A percentile compares a stretch with the other conserved stretches of the same genome.
phyloP scores from a whole-genome alignment of 805 yeast species.

The Nakazawaea anatomiae region DNA sequence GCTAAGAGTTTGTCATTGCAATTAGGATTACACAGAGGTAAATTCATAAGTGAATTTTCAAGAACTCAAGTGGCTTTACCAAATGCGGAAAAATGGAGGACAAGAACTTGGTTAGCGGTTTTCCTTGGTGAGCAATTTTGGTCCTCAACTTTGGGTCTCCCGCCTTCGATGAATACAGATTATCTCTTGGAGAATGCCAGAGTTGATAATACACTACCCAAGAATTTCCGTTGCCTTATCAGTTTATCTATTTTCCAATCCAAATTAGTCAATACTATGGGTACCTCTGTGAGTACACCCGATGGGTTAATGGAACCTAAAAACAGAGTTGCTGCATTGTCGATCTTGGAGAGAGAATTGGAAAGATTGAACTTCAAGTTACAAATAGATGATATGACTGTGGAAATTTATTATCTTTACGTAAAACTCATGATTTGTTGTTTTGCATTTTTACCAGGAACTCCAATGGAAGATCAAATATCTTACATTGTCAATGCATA shows the following conservation, averaged over 20 bases:
- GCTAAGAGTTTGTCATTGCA: conserved; percentile 84
- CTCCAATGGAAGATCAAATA: conserved; percentile 82
- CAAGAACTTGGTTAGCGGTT: conserved; percentile 86
- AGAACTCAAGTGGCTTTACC: conserved; percentile 85
- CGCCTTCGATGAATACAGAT: conserved; percentile 82
- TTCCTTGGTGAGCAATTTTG: conserved; percentile 87
- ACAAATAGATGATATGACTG: conserved; percentile 58
- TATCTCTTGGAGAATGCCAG: conserved; percentile 76
- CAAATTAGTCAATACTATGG: conserved; percentile 79
- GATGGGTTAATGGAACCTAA: conserved; percentile 86
- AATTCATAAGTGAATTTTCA: conserved; percentile 84
- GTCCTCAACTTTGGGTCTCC: conserved; percentile 83
- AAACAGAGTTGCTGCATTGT: conserved; percentile 73
- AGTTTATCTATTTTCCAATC: conserved; percentile 78
- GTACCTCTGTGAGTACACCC: conserved; percentile 75
- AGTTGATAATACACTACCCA: conserved; percentile 58
- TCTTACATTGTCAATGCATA: conserved; percentile 80
- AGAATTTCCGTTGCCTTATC: conserved; percentile 64
- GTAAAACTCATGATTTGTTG: conserved; percentile 78
- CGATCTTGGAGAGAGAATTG: conserved; percentile 73
- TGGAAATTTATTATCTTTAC: conserved; percentile 75
- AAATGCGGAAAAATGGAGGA: conserved; percentile 91
- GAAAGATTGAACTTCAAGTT: conserved; percentile 64
- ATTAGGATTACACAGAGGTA: conserved; percentile 86
- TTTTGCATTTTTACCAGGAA: conserved; percentile 86